Evolutionary conservation across 306 rosid species (phyloP).

Genomic region (Quercus aquifolioides): DNA sequence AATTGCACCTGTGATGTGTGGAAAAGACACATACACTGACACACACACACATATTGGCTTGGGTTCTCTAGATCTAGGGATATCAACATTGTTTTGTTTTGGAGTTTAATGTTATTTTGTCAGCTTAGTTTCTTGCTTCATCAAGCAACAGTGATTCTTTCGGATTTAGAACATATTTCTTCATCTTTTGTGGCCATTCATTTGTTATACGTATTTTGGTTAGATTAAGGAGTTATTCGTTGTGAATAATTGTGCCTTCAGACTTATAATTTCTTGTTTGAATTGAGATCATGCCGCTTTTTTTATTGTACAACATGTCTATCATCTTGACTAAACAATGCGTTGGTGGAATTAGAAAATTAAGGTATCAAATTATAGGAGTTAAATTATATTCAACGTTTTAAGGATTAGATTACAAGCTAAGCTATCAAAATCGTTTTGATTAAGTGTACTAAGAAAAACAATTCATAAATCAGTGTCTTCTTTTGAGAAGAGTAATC

Average conservation of each 20-base stretch:
- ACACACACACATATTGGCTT: background rate
- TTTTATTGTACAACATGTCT: background rate
- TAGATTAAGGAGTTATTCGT: background rate
- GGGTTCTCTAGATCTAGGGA: background rate
- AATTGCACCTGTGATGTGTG: background rate
- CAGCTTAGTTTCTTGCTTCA: background rate
- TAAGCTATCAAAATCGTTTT: background rate
- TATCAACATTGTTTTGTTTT: background rate
- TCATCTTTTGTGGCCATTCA: background rate
- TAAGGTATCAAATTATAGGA: background rate
- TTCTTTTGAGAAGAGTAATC: background rate
- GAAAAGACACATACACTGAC: background rate
- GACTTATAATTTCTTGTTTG: background rate
- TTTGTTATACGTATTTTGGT: background rate
- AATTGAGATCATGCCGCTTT: background rate
- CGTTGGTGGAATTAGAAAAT: background rate
- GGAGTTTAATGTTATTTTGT: background rate
- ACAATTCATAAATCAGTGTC: background rate
- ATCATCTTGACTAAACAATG: background rate
- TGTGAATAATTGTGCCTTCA: background rate
- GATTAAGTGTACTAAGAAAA: background rate
- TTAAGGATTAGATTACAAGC: background rate
- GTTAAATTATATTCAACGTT: background rate
- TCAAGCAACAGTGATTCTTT: background rate
- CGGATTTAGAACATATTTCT: background rate